Evolutionary conservation across 169 alveolate species (phyloP).

Genomic region (Plasmodium coatneyi): DNA sequence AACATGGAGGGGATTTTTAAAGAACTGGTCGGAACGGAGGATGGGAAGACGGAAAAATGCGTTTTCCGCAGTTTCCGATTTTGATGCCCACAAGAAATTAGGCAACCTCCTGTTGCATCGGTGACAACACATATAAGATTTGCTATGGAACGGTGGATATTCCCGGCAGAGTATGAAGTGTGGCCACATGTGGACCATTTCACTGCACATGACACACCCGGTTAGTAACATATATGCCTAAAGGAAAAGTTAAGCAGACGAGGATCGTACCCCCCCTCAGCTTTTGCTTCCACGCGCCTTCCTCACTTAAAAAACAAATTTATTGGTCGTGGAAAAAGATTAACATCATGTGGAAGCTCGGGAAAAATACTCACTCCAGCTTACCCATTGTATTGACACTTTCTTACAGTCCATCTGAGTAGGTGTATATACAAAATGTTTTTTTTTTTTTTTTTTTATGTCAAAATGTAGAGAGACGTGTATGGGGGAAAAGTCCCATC

Average conservation of each 20-base stretch:
- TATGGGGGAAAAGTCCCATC: background rate
- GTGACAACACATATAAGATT: background rate
- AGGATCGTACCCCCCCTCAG: background rate
- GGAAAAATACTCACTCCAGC: background rate
- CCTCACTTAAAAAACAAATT: background rate
- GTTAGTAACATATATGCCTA: background rate
- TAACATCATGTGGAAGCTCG: background rate
- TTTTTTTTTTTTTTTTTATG: background rate
- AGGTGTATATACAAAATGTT: background rate
- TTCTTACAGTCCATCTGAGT: background rate
- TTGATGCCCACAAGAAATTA: background rate
- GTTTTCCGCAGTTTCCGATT: background rate
- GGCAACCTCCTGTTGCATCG: background rate
- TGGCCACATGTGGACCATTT: background rate
- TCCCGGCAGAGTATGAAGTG: background rate
- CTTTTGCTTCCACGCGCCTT: background rate
- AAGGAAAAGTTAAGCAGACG: background rate
- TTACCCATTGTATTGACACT: background rate
- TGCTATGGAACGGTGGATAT: background rate
- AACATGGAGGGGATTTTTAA: background rate
- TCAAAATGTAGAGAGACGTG: background rate
- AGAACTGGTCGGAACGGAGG: background rate
- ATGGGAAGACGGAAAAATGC: background rate
- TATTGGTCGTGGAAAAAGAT: background rate
- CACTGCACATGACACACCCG: background rate